Conservation (phyloP, 2,329 filamentous ascomycete genomes). For the Neocatenulostroma microsporum region DNA sequence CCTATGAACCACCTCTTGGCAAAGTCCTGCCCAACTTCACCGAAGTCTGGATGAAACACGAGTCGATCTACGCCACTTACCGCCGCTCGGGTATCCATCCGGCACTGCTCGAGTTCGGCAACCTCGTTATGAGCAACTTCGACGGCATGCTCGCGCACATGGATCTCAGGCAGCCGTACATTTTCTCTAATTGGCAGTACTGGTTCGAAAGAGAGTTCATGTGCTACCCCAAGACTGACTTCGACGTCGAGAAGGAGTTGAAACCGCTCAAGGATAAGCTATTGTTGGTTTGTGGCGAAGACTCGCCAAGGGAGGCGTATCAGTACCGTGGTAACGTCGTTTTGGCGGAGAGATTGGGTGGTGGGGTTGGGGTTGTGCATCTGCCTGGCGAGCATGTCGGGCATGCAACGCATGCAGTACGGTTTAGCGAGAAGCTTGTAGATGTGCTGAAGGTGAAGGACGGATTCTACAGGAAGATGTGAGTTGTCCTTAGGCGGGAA, state of each 20-base stretch:
- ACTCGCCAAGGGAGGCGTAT: slow-evolving; percentile 9
- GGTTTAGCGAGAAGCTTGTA: slow-evolving; percentile 6
- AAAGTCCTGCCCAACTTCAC: slow-evolving; percentile 8
- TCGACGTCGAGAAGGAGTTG: slow-evolving; percentile 9
- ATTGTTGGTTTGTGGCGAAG: slow-evolving; percentile 8
- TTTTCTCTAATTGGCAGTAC: slow-evolving; percentile 8
- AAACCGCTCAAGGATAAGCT: slow-evolving; percentile 9
- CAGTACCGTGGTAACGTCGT: slow-evolving; percentile 11
- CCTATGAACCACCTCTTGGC: slow-evolving; percentile 10
- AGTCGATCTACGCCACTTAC: slow-evolving; percentile 10
- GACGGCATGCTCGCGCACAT: not conserved
- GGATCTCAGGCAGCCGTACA: slow-evolving; percentile 3
- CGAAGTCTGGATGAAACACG: slow-evolving; percentile 3
- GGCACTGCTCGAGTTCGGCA: slow-evolving; percentile 6
- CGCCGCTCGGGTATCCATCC: slow-evolving; percentile 4
- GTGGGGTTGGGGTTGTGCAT: slow-evolving; percentile 5
- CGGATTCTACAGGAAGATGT: no score
- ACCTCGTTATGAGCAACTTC: slow-evolving; percentile 4
- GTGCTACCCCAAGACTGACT: slow-evolving; percentile 6
- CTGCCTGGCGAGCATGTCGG: slow-evolving; percentile 9
- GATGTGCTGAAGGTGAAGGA: slow-evolving; percentile 5
- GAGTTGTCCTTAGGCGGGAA: no score
- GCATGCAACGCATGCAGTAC: slow-evolving; percentile 4
- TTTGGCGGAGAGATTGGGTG: slow-evolving; percentile 5
- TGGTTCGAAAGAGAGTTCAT: slow-evolving; percentile 14